Evolutionary conservation across 2,329 filamentous ascomycete genomes (phyloP).

Genomic region (Phaeomoniella chlamydospora): DNA sequence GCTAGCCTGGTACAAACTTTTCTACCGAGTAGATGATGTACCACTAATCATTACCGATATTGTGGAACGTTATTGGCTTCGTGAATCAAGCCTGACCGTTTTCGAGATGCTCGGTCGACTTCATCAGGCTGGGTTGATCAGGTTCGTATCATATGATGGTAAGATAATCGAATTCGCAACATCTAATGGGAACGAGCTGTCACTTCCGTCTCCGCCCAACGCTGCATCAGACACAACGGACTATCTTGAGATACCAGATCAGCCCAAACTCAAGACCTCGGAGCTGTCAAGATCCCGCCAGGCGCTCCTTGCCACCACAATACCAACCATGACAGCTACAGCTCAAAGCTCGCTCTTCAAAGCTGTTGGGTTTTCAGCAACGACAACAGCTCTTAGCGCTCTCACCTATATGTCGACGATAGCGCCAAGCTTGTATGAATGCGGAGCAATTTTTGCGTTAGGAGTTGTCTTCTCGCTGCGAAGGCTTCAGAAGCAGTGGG

Average conservation of each 20-base stretch:
- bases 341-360: slow-evolving; percentile 33
- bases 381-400: slow-evolving; percentile 40
- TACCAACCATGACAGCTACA: slow-evolving; percentile 57
- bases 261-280: slow-evolving; percentile 49
- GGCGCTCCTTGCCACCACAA: slow-evolving; percentile 49
- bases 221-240: neutral
- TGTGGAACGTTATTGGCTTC: slow-evolving; percentile 61
- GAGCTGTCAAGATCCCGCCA: slow-evolving; percentile 60
- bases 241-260: slow-evolving; percentile 2
- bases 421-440: slow-evolving; percentile 39
- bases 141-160: slow-evolving; percentile 7
- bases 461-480: slow-evolving; percentile 43
- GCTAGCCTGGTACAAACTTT: slow-evolving; percentile 84
- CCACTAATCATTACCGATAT: slow-evolving; percentile 70
- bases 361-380: slow-evolving; percentile 20
- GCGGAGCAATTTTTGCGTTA: slow-evolving; percentile 42
- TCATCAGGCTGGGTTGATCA: slow-evolving; percentile 44
- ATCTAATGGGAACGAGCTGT: neutral
- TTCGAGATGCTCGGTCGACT: slow-evolving; percentile 72
- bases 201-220: neutral
- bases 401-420: slow-evolving; percentile 41
- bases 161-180: slow-evolving; percentile 21
- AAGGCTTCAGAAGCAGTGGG: slow-evolving; percentile 45
- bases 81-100: slow-evolving; percentile 63
- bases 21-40: slow-evolving; percentile 90